phyloP scores from a whole-genome alignment of 495 filamentous ascomycete species.

The Penicillium flavigenum region DNA sequence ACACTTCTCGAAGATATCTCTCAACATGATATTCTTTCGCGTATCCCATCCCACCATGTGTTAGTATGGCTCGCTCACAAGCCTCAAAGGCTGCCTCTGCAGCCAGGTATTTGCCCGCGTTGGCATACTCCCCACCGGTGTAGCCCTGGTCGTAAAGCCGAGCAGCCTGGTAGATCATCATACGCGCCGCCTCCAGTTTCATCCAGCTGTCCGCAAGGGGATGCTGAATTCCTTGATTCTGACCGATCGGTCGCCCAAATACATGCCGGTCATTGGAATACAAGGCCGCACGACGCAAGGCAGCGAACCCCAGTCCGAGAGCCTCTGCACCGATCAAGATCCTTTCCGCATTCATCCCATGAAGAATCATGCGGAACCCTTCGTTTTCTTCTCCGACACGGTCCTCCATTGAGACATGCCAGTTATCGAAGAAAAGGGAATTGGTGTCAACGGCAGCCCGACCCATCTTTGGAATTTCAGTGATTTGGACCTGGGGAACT shows the following conservation, averaged over 20 bases:
- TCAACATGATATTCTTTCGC: constrained; percentile 78
- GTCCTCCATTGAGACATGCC: constrained; percentile 54
- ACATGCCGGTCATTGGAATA: constrained; percentile 67
- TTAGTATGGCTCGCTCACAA: constrained; percentile 66
- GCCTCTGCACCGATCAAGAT: constrained; percentile 75
- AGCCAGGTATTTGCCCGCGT: constrained; percentile 64
- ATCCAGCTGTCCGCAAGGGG: constrained; percentile 72
- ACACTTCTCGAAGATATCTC: constrained; percentile 68
- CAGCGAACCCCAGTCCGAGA: constrained; percentile 70
- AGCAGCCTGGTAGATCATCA: constrained; percentile 74
- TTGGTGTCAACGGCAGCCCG: constrained; percentile 73
- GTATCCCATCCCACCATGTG: constrained; percentile 75
- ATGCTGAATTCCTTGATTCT: constrained; percentile 73
- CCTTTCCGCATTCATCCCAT: constrained; percentile 81
- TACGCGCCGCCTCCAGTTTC: constrained; percentile 73
- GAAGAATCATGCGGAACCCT: constrained; percentile 72
- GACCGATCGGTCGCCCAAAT: constrained; percentile 67
- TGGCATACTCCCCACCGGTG: constrained; percentile 20
- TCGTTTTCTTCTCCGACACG: constrained; percentile 66
- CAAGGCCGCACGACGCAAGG: constrained; percentile 58
- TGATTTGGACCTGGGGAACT: constrained; percentile 27
- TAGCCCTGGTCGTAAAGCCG: constrained; percentile 60
- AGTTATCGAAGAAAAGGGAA: constrained; percentile 77
- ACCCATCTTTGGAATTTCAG: constrained; percentile 62
- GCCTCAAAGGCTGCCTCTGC: constrained; percentile 74